Conservation (phyloP, 148 eudicot genomes). For the Camellia granthamiana region DNA sequence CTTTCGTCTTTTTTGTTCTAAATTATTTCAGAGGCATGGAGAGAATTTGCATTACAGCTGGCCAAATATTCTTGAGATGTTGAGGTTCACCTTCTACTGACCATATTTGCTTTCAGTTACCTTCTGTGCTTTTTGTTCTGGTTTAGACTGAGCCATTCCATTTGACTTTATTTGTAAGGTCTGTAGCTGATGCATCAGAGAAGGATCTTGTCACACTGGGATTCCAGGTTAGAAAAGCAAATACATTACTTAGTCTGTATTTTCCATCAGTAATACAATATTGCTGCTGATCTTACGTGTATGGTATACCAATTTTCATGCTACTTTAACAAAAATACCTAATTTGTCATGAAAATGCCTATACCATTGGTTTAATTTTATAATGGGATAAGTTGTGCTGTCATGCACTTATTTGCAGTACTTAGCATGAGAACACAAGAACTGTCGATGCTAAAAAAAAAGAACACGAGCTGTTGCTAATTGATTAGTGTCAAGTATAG, state of each 20-base stretch:
- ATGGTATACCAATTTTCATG: not conserved
- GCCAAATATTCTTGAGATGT: slow-evolving; percentile 89
- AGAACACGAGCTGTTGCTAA: no score
- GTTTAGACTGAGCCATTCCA: slow-evolving; percentile 12
- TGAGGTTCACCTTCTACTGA: slow-evolving; percentile 49
- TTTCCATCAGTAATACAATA: not conserved
- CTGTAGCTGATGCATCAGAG: slow-evolving; percentile 83
- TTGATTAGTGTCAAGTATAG: no score
- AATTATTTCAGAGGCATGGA: slow-evolving; percentile 70
- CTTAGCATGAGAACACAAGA: no score
- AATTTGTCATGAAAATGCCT: not conserved
- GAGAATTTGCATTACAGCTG: slow-evolving; percentile 88
- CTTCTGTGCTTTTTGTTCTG: slow-evolving; percentile 13
- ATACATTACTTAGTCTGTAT: not conserved
- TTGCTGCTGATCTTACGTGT: not conserved
- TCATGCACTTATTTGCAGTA: not conserved
- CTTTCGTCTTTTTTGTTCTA: slow-evolving; percentile 9
- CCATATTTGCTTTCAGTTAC: slow-evolving; percentile 9
- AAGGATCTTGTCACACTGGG: slow-evolving; percentile 93
- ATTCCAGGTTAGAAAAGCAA: slow-evolving; percentile 65
- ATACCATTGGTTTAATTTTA: not conserved
- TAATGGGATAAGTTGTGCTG: not conserved
- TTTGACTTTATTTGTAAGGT: slow-evolving; percentile 41
- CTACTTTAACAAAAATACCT: not conserved
- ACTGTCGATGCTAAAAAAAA: no score